Base-by-base conservation (phyloP, 139 green algal genomes). In the Picochlorum sp. region DNA sequence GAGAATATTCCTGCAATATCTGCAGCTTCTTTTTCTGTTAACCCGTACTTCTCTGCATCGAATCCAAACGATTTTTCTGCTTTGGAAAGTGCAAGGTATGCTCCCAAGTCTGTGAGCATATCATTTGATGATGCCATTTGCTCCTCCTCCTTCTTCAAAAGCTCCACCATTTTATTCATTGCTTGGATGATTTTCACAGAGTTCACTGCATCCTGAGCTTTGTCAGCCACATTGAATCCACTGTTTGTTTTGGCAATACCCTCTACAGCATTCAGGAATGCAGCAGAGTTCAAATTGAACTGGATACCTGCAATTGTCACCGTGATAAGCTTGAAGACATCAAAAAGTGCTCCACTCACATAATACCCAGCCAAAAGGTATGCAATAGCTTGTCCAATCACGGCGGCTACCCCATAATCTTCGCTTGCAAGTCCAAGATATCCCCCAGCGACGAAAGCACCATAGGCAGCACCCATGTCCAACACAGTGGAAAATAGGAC, bases 61-160 rank as follows among this genome's bases (percentile, higher is more conserved):
- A 91, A 94, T 50, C 79, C 83, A 45, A 80, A 81, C 13, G 73
- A 14, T 18, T 87, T 72, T 66, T 85, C 62, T 16, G 87, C 87
- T 62, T 82, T 75, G 7, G 76, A 57, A 18, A 95, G 76, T 0
- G 81, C 86, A 14, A 95, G 72, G 64, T 85, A 90, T 15, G 82
- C 83, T 1, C 70, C 81, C 47, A 95, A 76, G 71, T 88, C 89
- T 18, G 67, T 62, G 34, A 95, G 75, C n/a, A 67, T 63, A 45
- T 71, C 47, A 15, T 18, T 9, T 21, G 34, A 21, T 44, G 8
- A 20, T 9, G 31, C 31, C 47, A 11, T 9, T 54, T 21, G 16
- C 4, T 45, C 44, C 6, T 24, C n/a, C 4, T 54, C 14, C 18
- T 66, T 67, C 68, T 80, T 80, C 2, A 84, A 72, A 38, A 79